These are phyloP conservation scores for Aspergillus incahuasiensis DNA, from an alignment of 495 filamentous ascomycete genomes.

Conservation along the genomic window DNA sequence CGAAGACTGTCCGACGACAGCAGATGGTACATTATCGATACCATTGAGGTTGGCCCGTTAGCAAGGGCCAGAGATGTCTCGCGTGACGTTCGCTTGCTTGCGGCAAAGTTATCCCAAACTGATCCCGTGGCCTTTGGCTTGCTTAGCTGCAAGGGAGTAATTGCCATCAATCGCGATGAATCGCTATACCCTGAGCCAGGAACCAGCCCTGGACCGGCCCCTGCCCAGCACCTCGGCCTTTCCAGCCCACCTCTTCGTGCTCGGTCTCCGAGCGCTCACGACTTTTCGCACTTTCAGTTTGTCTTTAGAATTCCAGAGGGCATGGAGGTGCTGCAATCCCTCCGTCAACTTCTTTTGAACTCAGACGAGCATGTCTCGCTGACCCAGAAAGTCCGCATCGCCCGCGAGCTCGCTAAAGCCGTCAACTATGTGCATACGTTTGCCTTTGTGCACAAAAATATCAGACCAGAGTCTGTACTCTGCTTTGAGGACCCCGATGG, in stretches of 20 bases:
- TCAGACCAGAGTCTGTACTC: slow-evolving; percentile 39
- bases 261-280: background rate
- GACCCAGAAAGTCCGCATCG: slow-evolving; percentile 15
- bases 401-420: slow-evolving; percentile 31
- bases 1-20: background rate
- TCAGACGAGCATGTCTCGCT: background rate
- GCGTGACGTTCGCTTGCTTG: background rate
- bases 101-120: background rate
- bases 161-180: background rate
- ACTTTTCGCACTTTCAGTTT: background rate
- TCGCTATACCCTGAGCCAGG: background rate
- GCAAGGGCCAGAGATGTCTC: background rate
- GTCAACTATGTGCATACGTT: slow-evolving; percentile 37
- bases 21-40: background rate
- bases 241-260: background rate
- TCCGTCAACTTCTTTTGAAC: background rate
- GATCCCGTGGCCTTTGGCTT: background rate
- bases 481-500: slow-evolving; percentile 17
- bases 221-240: background rate
- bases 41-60: background rate
- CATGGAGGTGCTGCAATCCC: background rate
- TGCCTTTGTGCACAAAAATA: slow-evolving; percentile 45
- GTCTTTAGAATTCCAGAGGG: background rate
- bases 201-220: background rate
- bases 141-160: slow-evolving; percentile 2